Conservation (phyloP, 148 eudicot genomes). For the Simmondsia chinensis region DNA sequence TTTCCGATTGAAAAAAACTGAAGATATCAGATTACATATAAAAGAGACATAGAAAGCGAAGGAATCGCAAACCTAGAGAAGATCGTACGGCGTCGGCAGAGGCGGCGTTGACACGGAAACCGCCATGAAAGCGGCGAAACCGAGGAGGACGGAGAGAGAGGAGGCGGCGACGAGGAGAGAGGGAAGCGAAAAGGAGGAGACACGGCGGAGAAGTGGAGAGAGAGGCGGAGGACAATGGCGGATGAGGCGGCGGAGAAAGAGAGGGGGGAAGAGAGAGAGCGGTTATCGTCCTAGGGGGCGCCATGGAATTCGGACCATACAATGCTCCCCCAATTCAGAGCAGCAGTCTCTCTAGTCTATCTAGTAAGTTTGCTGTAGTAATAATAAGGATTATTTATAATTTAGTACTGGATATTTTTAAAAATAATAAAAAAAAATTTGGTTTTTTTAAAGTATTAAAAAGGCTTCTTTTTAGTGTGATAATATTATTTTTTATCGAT, state of each 20-base stretch:
- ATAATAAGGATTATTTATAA: too few relatives aligned
- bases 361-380: too few relatives aligned
- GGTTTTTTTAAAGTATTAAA: too few relatives aligned
- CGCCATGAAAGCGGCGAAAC: background rate
- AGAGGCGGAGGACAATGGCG: slow-evolving; percentile 2
- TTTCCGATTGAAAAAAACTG: too few relatives aligned
- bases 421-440: too few relatives aligned
- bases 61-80: slow-evolving; percentile 1
- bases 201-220: background rate
- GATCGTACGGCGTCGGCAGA: background rate
- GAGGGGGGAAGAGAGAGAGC: slow-evolving; percentile 4
- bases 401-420: too few relatives aligned
- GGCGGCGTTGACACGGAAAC: background rate
- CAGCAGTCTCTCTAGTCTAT: background rate
- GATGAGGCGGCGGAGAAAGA: too few relatives aligned
- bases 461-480: too few relatives aligned
- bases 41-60: background rate
- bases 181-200: background rate
- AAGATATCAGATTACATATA: too few relatives aligned
- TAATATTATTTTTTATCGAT: too few relatives aligned
- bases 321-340: background rate
- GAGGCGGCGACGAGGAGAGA: background rate
- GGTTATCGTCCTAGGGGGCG: slow-evolving; percentile 3
- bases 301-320: slow-evolving; percentile 1
- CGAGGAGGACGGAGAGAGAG: background rate